phyloP scores from a whole-genome alignment of 768 basidiomycete species.

The Phanerochaete carnosa region DNA sequence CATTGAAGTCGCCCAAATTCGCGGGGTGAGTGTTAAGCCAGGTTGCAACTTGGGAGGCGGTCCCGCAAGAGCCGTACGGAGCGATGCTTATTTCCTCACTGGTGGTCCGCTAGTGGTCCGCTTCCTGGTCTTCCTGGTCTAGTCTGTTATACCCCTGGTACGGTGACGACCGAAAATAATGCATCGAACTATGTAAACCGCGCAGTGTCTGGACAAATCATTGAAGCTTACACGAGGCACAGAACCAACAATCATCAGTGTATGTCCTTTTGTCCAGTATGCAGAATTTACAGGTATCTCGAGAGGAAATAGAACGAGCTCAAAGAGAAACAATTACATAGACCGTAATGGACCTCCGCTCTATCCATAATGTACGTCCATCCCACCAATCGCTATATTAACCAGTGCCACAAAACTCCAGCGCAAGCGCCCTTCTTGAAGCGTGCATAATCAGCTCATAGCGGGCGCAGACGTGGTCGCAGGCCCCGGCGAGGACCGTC shows the following conservation, averaged over 20 bases:
- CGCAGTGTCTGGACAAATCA: background rate
- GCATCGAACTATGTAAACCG: no score
- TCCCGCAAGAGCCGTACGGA: no score
- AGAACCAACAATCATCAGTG: background rate
- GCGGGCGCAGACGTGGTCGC: background rate
- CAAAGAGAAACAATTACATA: conserved; percentile 3
- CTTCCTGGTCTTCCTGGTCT: no score
- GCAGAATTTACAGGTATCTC: conserved; percentile 7
- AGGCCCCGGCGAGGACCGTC: background rate
- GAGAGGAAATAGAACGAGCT: conserved; percentile 1
- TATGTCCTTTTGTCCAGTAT: conserved; percentile 4
- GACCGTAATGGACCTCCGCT: background rate
- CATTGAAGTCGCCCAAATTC: no score
- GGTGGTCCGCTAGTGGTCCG: no score
- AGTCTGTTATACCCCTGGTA: no score
- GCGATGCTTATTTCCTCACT: no score
- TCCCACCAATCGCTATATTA: background rate
- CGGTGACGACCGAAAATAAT: no score
- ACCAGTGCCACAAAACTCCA: background rate
- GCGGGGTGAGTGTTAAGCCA: no score
- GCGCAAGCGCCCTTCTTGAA: background rate
- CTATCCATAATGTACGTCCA: conserved; percentile 6
- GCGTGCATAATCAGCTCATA: background rate
- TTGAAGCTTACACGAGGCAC: background rate
- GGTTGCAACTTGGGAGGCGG: no score